phyloP scores from a whole-genome alignment of 2,329 filamentous ascomycete genomes.

The Trichoderma endophyticum region DNA sequence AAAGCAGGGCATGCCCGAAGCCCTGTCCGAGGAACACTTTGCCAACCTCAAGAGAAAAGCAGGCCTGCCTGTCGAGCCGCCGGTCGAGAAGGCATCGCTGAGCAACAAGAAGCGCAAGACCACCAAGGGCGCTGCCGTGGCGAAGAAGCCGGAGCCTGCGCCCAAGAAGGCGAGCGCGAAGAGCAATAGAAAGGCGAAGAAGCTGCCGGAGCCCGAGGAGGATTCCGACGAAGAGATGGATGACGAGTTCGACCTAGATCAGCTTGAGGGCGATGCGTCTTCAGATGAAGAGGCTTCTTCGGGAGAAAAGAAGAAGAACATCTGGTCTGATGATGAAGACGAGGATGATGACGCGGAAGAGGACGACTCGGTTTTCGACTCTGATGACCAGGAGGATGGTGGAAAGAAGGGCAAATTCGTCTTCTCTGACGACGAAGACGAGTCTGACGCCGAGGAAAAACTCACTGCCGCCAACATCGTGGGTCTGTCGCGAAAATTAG shows the following conservation, averaged over 20 bases:
- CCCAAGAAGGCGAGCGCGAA: slow-evolving; percentile 25
- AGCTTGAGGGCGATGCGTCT: slow-evolving; percentile 43
- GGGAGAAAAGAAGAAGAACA: slow-evolving; percentile 11
- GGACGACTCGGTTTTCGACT: slow-evolving; percentile 66
- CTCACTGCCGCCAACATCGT: slow-evolving; percentile 95
- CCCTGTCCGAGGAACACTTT: slow-evolving; percentile 76
- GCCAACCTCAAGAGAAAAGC: slow-evolving; percentile 83
- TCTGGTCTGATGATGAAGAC: slow-evolving; percentile 35
- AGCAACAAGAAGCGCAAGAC: slow-evolving; percentile 62
- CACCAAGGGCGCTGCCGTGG: slow-evolving; percentile 31
- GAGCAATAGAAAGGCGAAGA: slow-evolving; percentile 25
- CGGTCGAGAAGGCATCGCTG: slow-evolving; percentile 44
- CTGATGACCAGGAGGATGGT: slow-evolving; percentile 55
- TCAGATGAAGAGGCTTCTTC: slow-evolving; percentile 8
- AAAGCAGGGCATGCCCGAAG: slow-evolving; percentile 85
- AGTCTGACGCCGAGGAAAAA: slow-evolving; percentile 82
- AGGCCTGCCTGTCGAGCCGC: slow-evolving; percentile 59
- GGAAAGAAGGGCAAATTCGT: slow-evolving; percentile 57
- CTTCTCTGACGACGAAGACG: slow-evolving; percentile 94
- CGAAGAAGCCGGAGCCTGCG: slow-evolving; percentile 33
- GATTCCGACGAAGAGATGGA: slow-evolving; percentile 45
- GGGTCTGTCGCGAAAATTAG: slow-evolving; percentile 81
- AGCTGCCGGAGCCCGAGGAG: slow-evolving; percentile 33
- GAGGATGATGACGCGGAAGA: slow-evolving; percentile 40
- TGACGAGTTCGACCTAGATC: slow-evolving; percentile 44